These are phyloP conservation scores for Penicillium sp. DNA, from an alignment of 2,329 filamentous ascomycete genomes.

Conservation along the genomic window DNA sequence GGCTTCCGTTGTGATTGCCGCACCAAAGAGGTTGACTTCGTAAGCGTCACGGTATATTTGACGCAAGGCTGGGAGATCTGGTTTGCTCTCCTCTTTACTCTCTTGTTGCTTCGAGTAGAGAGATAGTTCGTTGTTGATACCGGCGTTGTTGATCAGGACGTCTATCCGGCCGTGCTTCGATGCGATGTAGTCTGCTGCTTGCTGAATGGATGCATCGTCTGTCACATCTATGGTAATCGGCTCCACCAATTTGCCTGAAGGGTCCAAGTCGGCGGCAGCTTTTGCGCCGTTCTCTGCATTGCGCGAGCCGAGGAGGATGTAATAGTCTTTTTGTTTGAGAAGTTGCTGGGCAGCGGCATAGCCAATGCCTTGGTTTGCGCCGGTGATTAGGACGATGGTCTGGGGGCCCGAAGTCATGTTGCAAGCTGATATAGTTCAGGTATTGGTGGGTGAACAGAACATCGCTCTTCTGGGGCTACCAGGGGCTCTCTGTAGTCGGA, in stretches of 20 bases:
- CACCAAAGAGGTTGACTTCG: conserved; percentile 32
- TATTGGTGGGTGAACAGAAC: not conserved
- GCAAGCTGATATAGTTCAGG: not conserved
- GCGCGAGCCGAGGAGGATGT: conserved; percentile 15
- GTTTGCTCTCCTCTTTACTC: not conserved
- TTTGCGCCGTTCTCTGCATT: conserved; percentile 9
- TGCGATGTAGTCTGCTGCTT: conserved; percentile 57
- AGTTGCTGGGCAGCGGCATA: conserved; percentile 11
- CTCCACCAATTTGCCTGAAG: conserved; percentile 7
- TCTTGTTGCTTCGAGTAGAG: conserved; percentile 3
- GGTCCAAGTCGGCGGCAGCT: conserved; percentile 22
- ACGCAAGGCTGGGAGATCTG: conserved; percentile 7
- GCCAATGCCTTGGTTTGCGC: conserved; percentile 18
- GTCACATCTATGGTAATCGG: conserved; percentile 48
- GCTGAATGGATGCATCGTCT: conserved; percentile 52
- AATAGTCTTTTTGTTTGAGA: conserved; percentile 3
- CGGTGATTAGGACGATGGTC: conserved; percentile 13
- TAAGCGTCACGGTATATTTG: conserved; percentile 15
- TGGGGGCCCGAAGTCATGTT: conserved; percentile 1
- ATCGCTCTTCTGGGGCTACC: not conserved
- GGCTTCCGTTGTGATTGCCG: conserved; percentile 26
- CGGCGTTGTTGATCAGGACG: conserved; percentile 29
- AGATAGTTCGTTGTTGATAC: conserved; percentile 17
- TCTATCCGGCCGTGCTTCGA: conserved; percentile 50
- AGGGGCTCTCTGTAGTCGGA: not conserved